phyloP scores from a whole-genome alignment of 2,329 filamentous ascomycete genomes.

The Calonectria honghensis region DNA sequence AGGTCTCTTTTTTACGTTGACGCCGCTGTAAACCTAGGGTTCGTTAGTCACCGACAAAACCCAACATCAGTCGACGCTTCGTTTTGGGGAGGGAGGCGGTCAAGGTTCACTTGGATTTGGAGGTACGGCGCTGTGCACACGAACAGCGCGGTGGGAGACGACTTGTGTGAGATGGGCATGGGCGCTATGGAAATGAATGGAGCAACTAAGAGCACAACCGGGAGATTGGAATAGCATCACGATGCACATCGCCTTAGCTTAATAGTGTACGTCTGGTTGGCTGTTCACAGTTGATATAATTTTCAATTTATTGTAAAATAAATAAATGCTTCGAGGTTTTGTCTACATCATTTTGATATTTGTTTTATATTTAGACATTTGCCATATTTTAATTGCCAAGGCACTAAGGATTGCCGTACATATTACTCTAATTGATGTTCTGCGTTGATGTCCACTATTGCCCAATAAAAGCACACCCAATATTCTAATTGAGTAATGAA shows the following conservation, averaged over 20 bases:
- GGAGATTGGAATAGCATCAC: neutral
- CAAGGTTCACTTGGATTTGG: neutral
- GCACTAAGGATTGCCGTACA: no score
- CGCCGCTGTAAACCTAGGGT: neutral
- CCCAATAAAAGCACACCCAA: no score
- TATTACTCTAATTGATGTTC: no score
- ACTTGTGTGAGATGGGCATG: neutral
- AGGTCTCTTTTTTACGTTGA: constrained; percentile 14
- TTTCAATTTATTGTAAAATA: no score
- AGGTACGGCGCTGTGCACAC: neutral
- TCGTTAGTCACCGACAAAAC: neutral
- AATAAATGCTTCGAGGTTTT: no score
- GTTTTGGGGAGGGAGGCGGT: neutral
- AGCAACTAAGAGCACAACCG: neutral
- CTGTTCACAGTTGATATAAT: no score
- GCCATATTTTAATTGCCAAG: no score
- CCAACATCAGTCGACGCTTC: neutral
- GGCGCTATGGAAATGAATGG: neutral
- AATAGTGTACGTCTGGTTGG: neutral
- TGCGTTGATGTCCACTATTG: no score
- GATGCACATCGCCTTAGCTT: neutral
- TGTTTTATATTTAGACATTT: no score
- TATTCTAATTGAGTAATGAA: no score
- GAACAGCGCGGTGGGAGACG: neutral
- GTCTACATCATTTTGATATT: no score